These are phyloP conservation scores for Dispira simplex DNA, from an alignment of 192 early-diverging fungal species.

Conservation along the genomic window DNA sequence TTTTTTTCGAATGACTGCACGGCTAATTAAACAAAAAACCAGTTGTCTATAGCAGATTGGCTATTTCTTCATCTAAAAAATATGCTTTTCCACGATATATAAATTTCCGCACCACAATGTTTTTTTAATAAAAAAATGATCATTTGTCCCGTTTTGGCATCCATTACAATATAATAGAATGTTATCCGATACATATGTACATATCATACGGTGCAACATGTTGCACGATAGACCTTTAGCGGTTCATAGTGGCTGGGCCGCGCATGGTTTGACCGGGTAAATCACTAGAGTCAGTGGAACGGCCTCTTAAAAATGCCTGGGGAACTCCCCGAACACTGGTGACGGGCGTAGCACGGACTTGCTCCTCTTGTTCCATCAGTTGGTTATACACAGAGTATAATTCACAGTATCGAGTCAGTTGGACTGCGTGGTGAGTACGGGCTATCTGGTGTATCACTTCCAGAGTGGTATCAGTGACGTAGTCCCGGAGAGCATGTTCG, in stretches of 20 bases:
- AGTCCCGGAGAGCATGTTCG: neutral
- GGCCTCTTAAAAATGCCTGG: too few species aligned
- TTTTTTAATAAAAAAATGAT: too few species aligned
- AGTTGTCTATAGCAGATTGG: neutral
- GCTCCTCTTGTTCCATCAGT: neutral
- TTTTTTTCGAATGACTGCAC: too few species aligned
- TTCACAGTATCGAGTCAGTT: neutral
- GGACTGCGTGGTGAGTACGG: neutral
- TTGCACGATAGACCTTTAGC: neutral
- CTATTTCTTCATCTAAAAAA: neutral
- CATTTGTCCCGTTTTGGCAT: too few species aligned
- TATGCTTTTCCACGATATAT: neutral
- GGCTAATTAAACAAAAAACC: neutral
- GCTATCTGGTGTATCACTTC: neutral
- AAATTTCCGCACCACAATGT: too few species aligned
- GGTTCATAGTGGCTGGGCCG: slow-evolving; percentile 1
- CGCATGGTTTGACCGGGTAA: slow-evolving; percentile 7
- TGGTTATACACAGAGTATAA: neutral
- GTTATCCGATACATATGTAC: too few species aligned
- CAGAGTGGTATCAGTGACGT: neutral
- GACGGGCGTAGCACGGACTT: neutral
- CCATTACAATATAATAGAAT: too few species aligned
- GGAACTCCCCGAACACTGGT: too few species aligned
- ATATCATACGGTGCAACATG: too few species aligned
- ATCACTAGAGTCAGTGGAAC: neutral